Evolutionary conservation across 306 rosid species (phyloP).

Genomic region (Prinsepia uniflora): DNA sequence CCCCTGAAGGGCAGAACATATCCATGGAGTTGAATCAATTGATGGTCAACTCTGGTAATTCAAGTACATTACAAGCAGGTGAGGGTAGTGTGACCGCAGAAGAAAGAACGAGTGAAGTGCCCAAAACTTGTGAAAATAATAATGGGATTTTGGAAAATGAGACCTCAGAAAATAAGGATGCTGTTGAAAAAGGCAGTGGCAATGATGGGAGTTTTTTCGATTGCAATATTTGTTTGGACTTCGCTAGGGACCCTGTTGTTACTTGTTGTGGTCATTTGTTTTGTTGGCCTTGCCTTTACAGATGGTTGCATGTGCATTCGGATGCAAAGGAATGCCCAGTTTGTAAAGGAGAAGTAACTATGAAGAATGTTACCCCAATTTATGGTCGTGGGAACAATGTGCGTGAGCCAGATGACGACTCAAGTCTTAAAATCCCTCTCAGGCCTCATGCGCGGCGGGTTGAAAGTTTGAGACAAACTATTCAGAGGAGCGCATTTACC

Average conservation of each 20-base stretch:
- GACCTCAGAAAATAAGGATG: slow-evolving; percentile 52
- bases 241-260: slow-evolving; percentile 86
- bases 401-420: slow-evolving; percentile 56
- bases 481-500: slow-evolving; percentile 58
- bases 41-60: slow-evolving; percentile 59
- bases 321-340: slow-evolving; percentile 93
- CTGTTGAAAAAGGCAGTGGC: slow-evolving; percentile 56
- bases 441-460: slow-evolving; percentile 85
- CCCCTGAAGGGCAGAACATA: slow-evolving; percentile 43
- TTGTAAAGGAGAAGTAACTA: slow-evolving; percentile 89
- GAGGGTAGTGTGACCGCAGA: slow-evolving; percentile 88
- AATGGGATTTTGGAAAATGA: slow-evolving; percentile 56
- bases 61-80: slow-evolving; percentile 60
- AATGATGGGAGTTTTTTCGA: slow-evolving; percentile 83
- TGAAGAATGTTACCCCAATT: slow-evolving; percentile 73
- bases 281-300: slow-evolving; percentile 90
- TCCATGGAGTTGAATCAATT: slow-evolving; percentile 56
- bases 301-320: slow-evolving; percentile 80
- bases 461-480: slow-evolving; percentile 84
- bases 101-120: slow-evolving; percentile 47
- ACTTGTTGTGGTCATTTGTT: slow-evolving; percentile 96
- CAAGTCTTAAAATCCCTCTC: slow-evolving; percentile 59
- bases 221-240: slow-evolving; percentile 91
- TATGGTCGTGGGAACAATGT: slow-evolving; percentile 71
- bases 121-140: slow-evolving; percentile 66